Conservation (phyloP, 2,329 filamentous ascomycete genomes). For the Trichoderma citrinoviride region DNA sequence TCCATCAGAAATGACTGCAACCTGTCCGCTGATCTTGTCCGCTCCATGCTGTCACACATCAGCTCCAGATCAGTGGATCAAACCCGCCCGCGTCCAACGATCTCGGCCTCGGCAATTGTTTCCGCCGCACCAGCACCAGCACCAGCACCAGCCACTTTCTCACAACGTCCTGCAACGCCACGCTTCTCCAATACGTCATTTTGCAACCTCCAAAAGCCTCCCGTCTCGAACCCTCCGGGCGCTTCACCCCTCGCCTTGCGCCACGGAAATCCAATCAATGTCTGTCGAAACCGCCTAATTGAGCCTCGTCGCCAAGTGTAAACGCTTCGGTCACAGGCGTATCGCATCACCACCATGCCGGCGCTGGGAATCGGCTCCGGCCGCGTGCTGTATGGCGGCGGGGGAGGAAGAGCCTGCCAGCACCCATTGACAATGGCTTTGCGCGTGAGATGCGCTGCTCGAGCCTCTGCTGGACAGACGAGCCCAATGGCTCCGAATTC, state of each 20-base stretch:
- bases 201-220: background rate
- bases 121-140: slow-evolving; percentile 14
- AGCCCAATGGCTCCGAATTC: slow-evolving; percentile 21
- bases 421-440: slow-evolving; percentile 32
- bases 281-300: slow-evolving; percentile 1
- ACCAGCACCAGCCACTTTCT: slow-evolving; percentile 9
- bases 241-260: background rate
- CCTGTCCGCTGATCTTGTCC: no score
- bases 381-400: slow-evolving; percentile 31
- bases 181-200: slow-evolving; percentile 15
- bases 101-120: slow-evolving; percentile 19
- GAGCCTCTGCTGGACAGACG: slow-evolving; percentile 23
- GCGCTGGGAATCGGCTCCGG: slow-evolving; percentile 37
- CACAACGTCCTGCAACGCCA: background rate
- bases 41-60: background rate
- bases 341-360: slow-evolving; percentile 25
- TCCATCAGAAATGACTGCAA: no score
- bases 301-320: slow-evolving; percentile 15
- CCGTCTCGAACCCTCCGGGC: background rate
- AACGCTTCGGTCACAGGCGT: slow-evolving; percentile 6
- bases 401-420: slow-evolving; percentile 16
- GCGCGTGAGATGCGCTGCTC: slow-evolving; percentile 32
- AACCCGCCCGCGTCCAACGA: background rate
- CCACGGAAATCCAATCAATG: slow-evolving; percentile 4
- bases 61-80: background rate